phyloP scores from a whole-genome alignment of 1,284 basidiomycete genomes.

The Ustilago xerochloae region DNA sequence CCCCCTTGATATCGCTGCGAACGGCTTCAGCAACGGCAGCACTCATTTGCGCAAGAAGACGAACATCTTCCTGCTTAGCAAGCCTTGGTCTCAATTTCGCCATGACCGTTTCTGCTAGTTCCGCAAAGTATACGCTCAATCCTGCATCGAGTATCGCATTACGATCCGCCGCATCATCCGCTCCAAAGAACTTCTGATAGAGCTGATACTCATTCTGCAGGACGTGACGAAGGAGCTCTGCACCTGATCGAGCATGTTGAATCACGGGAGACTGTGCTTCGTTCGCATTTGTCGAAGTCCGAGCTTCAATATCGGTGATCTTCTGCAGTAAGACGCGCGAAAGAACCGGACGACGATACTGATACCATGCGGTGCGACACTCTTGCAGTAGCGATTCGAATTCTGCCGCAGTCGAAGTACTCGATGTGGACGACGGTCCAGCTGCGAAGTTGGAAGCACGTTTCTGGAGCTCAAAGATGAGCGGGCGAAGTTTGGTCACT shows the following conservation, averaged over 20 bases:
- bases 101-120: conserved; percentile 24
- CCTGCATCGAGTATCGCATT: conserved; percentile 11
- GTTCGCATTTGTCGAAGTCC: not conserved
- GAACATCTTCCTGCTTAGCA: conserved; percentile 26
- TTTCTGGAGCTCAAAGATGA: conserved; percentile 47
- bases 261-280: conserved; percentile 2
- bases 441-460: conserved; percentile 9
- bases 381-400: conserved; percentile 52
- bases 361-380: conserved; percentile 49
- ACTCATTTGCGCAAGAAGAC: conserved; percentile 13
- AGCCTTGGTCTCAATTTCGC: conserved; percentile 22
- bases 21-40: conserved; percentile 7
- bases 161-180: not conserved
- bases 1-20: not conserved
- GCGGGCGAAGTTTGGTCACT: conserved; percentile 39
- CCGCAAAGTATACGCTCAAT: conserved; percentile 13
- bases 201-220: conserved; percentile 25
- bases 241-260: conserved; percentile 7
- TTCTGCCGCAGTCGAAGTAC: conserved; percentile 43
- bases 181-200: conserved; percentile 33
- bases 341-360: conserved; percentile 39
- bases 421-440: conserved; percentile 2
- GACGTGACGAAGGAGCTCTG: conserved; percentile 4
- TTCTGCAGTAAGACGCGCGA: conserved; percentile 25
- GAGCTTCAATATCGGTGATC: conserved; percentile 37